Base-by-base conservation (phyloP, 352 stramenopile species). In the Globisporangium okanoganense region DNA sequence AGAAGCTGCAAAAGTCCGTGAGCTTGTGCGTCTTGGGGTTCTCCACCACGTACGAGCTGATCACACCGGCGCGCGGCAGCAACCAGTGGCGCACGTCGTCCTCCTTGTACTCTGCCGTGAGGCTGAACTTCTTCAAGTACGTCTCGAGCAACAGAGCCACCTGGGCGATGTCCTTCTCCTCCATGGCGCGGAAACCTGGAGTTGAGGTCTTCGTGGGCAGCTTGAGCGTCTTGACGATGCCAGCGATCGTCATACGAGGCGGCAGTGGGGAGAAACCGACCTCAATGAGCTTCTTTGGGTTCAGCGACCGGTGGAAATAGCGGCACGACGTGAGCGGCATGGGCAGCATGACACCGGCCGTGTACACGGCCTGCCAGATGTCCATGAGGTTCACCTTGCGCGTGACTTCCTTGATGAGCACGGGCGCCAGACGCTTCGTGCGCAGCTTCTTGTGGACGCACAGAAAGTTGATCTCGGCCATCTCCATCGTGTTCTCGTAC, bases 361-460 rank as follows among this genome's bases (percentile, higher is more conserved):
- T 99, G 77, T 99, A 99, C 3, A 99, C 95, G 6, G 98, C 98
- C 74, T 99, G 95, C 85, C 85, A 96, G 22, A 96, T 73, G 62
- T 96, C 56, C 29, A 65, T 85, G n/a, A 97, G 66, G 74, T 99
- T 99, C 12, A 99, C 96, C 27, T 96, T 76, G 20, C 98, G 79
- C n/a, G 97, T 99, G 56, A 99, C 97, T 74, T 99, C 98, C 81
- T 99, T 99, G 76, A 99, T 99, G 0, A 99, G 78, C 41, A 99
- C 97, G 0, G 97, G 97, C 12, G 97, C 97, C 12, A 99, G 70
- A 5, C 97, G 88, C 80, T 98, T 97, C n/a, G 80, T 76, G 20
- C 95, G 78, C 14, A 99, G 77, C 70, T 98, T 99, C 80, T 99
- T 99, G 85, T 99, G 96, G 10, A 99, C 96, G 72, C 98, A 99